Evolutionary conservation across 1,284 basidiomycete genomes (phyloP), one percentile per base, ranked within the genome.

Genomic region (Boletus sp.): DNA sequence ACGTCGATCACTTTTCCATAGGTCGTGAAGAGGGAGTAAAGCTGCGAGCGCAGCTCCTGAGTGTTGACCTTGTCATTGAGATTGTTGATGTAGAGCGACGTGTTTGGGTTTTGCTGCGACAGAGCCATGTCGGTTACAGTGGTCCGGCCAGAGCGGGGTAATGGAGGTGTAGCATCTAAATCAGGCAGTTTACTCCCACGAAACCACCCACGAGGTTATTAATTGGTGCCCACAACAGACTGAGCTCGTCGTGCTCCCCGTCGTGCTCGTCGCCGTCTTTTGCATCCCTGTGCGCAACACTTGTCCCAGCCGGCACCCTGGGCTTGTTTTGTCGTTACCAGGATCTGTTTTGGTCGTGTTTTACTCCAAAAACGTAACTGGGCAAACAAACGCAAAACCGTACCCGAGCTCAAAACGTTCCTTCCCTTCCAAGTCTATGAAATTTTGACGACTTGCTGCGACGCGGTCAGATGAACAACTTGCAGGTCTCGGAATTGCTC

Each of bases 1-100:
- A 99, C 82, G 68, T 99, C 95, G 69, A 98, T 80, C 39, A 99
- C 76, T 64, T 85, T 86, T 59, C 95, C 95, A 71, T 97, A 93
- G 20, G 92, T 88, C 12, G 85, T 86, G 74, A 99, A 99, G 45
- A 99, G 81, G 22, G 87, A 82, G 65, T 88, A 92, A 1, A 99
- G 79, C 69, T 94, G 89, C 4, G 74, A 69, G 40, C 84, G 78
- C 10, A 98, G 75, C 71, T 99, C 95, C 27, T 90, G 83, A 70
- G 95, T 99, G 72, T 94, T 93, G 58, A 95, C 77, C 71, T 94
- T 93, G 66, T 89, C 86, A 65, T 96, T 92, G 61, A 99, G 81
- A 67, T 96, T 96, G 64, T 93, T 91, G 69, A 99, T 74, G 72
- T 96, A 98, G 57, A 99, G 80, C 44, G 94, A 91, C 40, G 85